Base-by-base conservation (phyloP, 1,284 basidiomycete genomes). In the Moniliella sp. region DNA sequence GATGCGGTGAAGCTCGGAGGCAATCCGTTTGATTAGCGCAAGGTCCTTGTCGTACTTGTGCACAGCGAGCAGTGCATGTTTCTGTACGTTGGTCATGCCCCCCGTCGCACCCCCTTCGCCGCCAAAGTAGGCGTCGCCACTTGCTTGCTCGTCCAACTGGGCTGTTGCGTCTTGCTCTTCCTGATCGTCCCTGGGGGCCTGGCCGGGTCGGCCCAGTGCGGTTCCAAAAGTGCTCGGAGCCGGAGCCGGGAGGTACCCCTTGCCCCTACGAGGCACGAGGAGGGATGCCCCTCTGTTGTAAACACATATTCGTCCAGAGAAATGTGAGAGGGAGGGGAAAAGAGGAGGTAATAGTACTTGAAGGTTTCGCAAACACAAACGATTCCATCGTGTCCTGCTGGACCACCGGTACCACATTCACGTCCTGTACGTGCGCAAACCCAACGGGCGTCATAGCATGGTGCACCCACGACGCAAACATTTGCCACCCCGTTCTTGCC, bases 401-500 rank as follows among this genome's bases (percentile, higher is more conserved):
- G 1, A 28, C 8, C 0, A 53, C 45, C 0, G 64, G 64, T 3
- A 55, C 35, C 1, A 16, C 14, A 15, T 53, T 50, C 16, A 69
- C 67, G 42, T 69, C 63, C 5, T 42, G 31, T 27, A 69, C 45
- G 23, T 59, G 53, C 15, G 63, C 57, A 31, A 67, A 60, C 1
- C 65, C 66, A 3, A 45, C 54, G 1, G 50, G 49, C 8, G 61
- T 61, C 33, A 64, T 51, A 18, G 50, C 41, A 31, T 62, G 52
- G 34, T 62, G 57, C 34, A 67, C 63, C 69, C 69, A 71, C 5
- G 61, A 61, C 3, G 62, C 61, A 35, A 70, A 71, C 69, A 70
- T 70, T 40, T 65, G 62, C 69, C 69, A 71, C 3, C 69, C 23
- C 64, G 60, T 34, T 70, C 68, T 47, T 68, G 66, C 69, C 69